Conservation (phyloP, 1,139 yeast species). For the Hyphopichia khmerensis region DNA sequence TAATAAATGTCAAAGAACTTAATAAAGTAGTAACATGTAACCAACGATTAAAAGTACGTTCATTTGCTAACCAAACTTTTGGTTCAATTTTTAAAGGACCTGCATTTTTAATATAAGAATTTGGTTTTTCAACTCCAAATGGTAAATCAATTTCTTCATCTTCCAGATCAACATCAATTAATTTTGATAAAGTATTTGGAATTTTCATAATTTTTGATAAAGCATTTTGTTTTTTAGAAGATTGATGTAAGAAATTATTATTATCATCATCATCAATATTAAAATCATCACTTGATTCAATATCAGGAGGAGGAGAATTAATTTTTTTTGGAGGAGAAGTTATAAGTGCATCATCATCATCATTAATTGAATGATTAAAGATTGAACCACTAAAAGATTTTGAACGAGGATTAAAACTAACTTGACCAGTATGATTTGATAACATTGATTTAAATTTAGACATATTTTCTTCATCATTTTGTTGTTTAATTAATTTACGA, state of each 20-base stretch:
- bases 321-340: constrained; percentile 8
- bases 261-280: constrained; percentile 38
- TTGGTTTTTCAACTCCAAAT: constrained; percentile 85
- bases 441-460: constrained; percentile 45
- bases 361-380: not conserved
- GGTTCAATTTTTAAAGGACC: constrained; percentile 95
- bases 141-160: constrained; percentile 84
- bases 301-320: constrained; percentile 19
- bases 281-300: constrained; percentile 40
- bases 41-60: constrained; percentile 96
- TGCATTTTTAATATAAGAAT: constrained; percentile 73
- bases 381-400: constrained; percentile 43
- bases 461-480: constrained; percentile 50
- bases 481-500: constrained; percentile 36
- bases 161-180: constrained; percentile 74
- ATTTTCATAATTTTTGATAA: constrained; percentile 23
- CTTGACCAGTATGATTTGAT: constrained; percentile 28
- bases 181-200: constrained; percentile 35
- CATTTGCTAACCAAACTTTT: constrained; percentile 97
- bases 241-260: not conserved
- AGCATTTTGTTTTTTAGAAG: constrained; percentile 5
- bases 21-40: constrained; percentile 85
- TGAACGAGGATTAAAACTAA: constrained; percentile 33
- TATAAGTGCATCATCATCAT: constrained; percentile 9
- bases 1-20: constrained; percentile 82